Evolutionary conservation across 1,284 basidiomycete genomes (phyloP).

Genomic region (Rhodotorula glutinis): DNA sequence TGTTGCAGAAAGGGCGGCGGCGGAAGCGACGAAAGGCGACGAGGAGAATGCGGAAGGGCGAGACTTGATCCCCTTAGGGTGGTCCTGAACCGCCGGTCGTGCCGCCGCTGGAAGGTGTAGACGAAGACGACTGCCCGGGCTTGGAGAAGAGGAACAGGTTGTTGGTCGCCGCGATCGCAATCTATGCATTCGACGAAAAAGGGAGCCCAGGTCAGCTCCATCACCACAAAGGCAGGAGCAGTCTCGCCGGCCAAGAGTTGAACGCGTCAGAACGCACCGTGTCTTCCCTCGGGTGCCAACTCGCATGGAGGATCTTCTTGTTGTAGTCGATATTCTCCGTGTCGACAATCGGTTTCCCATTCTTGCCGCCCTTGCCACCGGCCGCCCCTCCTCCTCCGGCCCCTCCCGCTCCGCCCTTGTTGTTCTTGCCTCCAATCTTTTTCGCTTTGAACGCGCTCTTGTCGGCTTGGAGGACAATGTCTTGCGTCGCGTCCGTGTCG

Average conservation of each 20-base stretch:
- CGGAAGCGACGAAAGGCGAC: no score
- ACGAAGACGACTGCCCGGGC: neutral
- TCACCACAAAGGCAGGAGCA: no score
- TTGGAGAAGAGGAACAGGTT: constrained; percentile 49
- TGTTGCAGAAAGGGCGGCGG: no score
- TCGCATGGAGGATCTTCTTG: constrained; percentile 80
- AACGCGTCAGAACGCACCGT: constrained; percentile 4
- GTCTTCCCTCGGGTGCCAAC: constrained; percentile 14
- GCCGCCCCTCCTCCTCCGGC: constrained; percentile 68
- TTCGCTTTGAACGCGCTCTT: constrained; percentile 99
- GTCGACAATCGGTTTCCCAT: constrained; percentile 72
- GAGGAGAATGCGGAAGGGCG: neutral
- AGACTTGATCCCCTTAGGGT: neutral
- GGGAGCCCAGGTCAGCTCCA: neutral
- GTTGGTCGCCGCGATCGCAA: constrained; percentile 55
- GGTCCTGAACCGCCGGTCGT: neutral
- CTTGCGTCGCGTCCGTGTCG: constrained; percentile 83
- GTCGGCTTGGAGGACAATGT: constrained; percentile 95
- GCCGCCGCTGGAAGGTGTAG: constrained; percentile 5
- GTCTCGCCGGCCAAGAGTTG: no score
- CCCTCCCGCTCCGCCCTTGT: constrained; percentile 62
- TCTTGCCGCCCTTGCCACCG: constrained; percentile 54
- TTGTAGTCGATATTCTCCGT: constrained; percentile 93
- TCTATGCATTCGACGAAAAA: constrained; percentile 65
- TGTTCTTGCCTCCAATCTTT: constrained; percentile 66